Percentiles rank a stretch among this genome's conserved stretches.
phyloP scores from a whole-genome alignment of 345 rosid species.

The Iberis pinnata region DNA sequence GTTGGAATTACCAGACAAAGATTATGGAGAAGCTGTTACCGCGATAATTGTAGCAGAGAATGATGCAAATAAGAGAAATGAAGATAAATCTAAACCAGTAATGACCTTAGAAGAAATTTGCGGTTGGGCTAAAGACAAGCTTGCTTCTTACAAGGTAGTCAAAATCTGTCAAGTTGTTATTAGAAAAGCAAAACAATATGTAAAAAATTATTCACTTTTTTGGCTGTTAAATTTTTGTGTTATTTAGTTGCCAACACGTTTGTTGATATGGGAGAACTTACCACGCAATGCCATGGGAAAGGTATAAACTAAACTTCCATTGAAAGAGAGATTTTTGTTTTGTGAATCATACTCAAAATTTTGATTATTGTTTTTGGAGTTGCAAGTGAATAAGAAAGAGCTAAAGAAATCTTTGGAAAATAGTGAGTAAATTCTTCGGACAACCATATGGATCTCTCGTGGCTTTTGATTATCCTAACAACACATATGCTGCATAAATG shows the following conservation, averaged over 20 bases:
- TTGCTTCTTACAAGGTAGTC: constrained; percentile 95
- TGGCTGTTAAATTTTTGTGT: neutral
- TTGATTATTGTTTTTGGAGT: neutral
- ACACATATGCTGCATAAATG: too few species aligned
- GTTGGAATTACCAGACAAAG: constrained; percentile 80
- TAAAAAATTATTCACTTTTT: neutral
- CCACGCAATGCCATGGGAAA: constrained; percentile 99
- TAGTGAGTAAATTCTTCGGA: constrained; percentile 24
- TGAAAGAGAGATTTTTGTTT: constrained; percentile 1
- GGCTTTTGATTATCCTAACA: too few species aligned
- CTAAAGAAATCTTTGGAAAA: constrained; percentile 55
- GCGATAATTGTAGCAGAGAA: constrained; percentile 60
- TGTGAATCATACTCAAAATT: neutral
- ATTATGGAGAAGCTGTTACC: constrained; percentile 75
- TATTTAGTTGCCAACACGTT: constrained; percentile 65
- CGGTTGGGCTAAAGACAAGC: constrained; percentile 84
- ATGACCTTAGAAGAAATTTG: constrained; percentile 70
- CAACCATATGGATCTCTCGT: constrained; percentile 14
- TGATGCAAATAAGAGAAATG: constrained; percentile 41
- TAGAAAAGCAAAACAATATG: neutral
- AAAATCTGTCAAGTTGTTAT: neutral
- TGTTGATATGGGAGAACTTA: constrained; percentile 75
- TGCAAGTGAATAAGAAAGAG: constrained; percentile 91
- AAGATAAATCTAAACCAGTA: constrained; percentile 43
- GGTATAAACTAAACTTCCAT: constrained; percentile 32